A percentile compares a stretch with the other conserved stretches of the same genome.
These are phyloP conservation scores for Cutaneotrichosporon cavernicola DNA, from an alignment of 1,284 basidiomycete genomes.

Conservation along the genomic window DNA sequence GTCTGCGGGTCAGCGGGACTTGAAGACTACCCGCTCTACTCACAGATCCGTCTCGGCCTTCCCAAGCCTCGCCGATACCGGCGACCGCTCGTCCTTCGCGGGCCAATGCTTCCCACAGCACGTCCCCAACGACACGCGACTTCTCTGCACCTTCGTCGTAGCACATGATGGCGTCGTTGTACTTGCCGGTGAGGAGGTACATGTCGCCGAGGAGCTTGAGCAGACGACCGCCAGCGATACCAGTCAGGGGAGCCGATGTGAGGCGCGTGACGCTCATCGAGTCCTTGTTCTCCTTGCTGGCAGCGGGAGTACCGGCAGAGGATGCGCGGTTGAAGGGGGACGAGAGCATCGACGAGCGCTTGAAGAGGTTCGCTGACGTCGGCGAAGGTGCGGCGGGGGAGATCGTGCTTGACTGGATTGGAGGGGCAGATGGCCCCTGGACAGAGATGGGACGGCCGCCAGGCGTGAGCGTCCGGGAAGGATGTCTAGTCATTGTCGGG, in stretches of 20 bases:
- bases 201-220: constrained; percentile 86
- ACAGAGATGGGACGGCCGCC: constrained; percentile 46
- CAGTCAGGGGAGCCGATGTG: constrained; percentile 40
- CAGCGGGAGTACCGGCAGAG: constrained; percentile 21
- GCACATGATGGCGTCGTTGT: constrained; percentile 75
- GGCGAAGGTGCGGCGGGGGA: constrained; percentile 28
- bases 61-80: constrained; percentile 77
- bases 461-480: constrained; percentile 39
- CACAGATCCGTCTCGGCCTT: constrained; percentile 66
- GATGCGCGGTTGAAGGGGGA: constrained; percentile 40
- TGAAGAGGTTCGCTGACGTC: constrained; percentile 42
- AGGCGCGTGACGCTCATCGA: constrained; percentile 26
- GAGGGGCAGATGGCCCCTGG: constrained; percentile 40
- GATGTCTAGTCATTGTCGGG: background rate
- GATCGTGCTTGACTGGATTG: constrained; percentile 46
- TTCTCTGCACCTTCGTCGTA: constrained; percentile 77
- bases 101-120: constrained; percentile 80
- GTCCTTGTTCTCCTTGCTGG: constrained; percentile 13
- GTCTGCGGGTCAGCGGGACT: constrained; percentile 25
- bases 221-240: constrained; percentile 57
- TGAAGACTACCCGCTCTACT: constrained; percentile 15
- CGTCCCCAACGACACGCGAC: constrained; percentile 70
- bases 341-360: constrained; percentile 38
- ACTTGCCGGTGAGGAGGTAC: constrained; percentile 76
- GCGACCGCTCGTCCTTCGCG: constrained; percentile 78